A percentile compares a stretch with the other conserved stretches of the same genome.
Evolutionary conservation across 2,329 filamentous ascomycete genomes (phyloP).

Genomic region (Ophiocordyceps polyrhachis-furcata): DNA sequence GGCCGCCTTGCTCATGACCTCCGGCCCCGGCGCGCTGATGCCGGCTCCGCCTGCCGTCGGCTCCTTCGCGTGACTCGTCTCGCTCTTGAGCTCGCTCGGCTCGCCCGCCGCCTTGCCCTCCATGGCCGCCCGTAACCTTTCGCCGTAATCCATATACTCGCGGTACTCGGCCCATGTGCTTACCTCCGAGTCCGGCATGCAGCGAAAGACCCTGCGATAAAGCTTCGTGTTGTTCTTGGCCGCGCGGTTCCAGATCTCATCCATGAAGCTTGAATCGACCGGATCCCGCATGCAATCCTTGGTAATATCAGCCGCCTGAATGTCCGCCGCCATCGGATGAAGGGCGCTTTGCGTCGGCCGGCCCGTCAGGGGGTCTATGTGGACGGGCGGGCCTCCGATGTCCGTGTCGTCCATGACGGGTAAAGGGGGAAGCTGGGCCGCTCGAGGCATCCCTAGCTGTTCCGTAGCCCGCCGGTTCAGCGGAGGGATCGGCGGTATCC

Average conservation of each 20-base stretch:
- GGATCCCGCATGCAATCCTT: constrained; percentile 94
- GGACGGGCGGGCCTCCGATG: constrained; percentile 55
- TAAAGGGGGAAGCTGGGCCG: constrained; percentile 52
- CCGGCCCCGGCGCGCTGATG: constrained; percentile 22
- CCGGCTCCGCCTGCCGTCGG: constrained; percentile 19
- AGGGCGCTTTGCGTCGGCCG: constrained; percentile 24
- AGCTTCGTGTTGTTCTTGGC: constrained; percentile 93
- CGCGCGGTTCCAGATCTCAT: constrained; percentile 72
- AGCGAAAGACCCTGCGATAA: constrained; percentile 83
- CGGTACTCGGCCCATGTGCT: constrained; percentile 87
- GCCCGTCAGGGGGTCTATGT: constrained; percentile 29
- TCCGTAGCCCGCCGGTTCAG: constrained; percentile 42
- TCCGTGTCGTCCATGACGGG: constrained; percentile 62
- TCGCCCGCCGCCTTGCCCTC: constrained; percentile 32
- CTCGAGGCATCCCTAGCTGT: constrained; percentile 47
- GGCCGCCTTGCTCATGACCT: constrained; percentile 16
- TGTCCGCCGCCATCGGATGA: constrained; percentile 43
- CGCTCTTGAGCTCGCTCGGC: constrained; percentile 27
- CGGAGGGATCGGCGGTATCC: constrained; percentile 29
- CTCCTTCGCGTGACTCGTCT: constrained; percentile 12
- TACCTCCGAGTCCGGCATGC: constrained; percentile 92
- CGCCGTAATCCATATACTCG: constrained; percentile 59
- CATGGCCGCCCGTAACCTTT: constrained; percentile 55
- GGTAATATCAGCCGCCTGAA: constrained; percentile 55
- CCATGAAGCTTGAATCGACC: constrained; percentile 60